phyloP scores from a whole-genome alignment of 1,284 basidiomycete genomes.

The Cystobasidium pallidum region DNA sequence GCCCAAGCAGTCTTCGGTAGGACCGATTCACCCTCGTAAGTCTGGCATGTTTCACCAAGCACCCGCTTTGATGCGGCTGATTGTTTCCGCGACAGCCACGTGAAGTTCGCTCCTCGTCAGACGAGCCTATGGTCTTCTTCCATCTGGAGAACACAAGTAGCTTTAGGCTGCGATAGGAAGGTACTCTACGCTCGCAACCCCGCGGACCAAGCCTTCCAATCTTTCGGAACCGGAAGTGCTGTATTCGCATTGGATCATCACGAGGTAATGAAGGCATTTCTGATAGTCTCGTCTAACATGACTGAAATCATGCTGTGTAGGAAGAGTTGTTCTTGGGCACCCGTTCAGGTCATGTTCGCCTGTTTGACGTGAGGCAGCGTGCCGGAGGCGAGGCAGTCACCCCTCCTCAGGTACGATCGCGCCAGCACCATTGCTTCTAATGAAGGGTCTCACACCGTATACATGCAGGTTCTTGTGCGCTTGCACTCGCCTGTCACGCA shows the following conservation, averaged over 20 bases:
- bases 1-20: constrained; percentile 33
- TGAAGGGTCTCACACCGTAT: neutral
- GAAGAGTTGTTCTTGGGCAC: constrained; percentile 29
- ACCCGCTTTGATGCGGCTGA: no score
- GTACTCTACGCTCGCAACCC: constrained; percentile 29
- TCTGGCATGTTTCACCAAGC: neutral
- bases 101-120: constrained; percentile 30
- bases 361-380: constrained; percentile 22
- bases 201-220: constrained; percentile 15
- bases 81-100: neutral
- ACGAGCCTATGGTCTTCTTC: constrained; percentile 40
- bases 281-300: neutral
- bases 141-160: constrained; percentile 11
- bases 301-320: neutral
- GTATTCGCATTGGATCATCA: constrained; percentile 33
- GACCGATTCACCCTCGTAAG: constrained; percentile 22
- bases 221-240: constrained; percentile 35
- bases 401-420: constrained; percentile 2
- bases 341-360: constrained; percentile 29
- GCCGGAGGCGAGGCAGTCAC: neutral
- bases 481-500: constrained; percentile 27
- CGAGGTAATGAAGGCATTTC: neutral
- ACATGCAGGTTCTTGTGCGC: constrained; percentile 15
- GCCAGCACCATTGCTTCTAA: no score
- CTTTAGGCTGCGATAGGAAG: constrained; percentile 42